Conservation (phyloP, 306 rosid species). For the Vigna mungo region DNA sequence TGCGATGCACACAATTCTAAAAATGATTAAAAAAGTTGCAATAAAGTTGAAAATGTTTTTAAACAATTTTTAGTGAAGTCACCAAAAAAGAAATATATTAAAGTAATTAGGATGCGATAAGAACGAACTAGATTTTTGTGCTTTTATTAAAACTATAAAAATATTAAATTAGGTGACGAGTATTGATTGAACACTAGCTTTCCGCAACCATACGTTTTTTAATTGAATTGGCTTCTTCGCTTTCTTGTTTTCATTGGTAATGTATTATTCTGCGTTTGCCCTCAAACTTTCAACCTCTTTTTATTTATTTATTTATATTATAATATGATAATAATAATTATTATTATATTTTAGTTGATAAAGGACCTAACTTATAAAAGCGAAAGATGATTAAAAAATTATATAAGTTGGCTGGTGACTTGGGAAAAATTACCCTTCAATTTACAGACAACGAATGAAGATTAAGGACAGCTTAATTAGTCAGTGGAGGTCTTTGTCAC, state of each 20-base stretch:
- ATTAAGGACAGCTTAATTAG: slow-evolving; percentile 7
- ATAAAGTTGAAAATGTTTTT: neutral
- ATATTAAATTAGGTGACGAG: slow-evolving; percentile 55
- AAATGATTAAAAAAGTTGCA: neutral
- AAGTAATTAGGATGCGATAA: slow-evolving; percentile 52
- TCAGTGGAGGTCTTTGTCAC: slow-evolving; percentile 41
- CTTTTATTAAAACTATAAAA: slow-evolving; percentile 29
- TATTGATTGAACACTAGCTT: slow-evolving; percentile 55
- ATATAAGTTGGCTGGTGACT: neutral
- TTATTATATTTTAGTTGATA: slow-evolving; percentile 8
- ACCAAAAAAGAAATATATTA: slow-evolving; percentile 5
- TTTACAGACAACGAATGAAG: slow-evolving; percentile 26
- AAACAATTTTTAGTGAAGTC: neutral
- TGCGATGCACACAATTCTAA: neutral
- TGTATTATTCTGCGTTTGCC: slow-evolving; percentile 51
- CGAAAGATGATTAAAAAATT: slow-evolving; percentile 39
- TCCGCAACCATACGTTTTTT: slow-evolving; percentile 48
- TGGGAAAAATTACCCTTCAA: slow-evolving; percentile 37
- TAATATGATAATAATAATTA: neutral
- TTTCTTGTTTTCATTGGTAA: slow-evolving; percentile 30
- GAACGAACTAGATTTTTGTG: slow-evolving; percentile 48
- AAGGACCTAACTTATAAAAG: slow-evolving; percentile 46
- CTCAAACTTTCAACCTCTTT: slow-evolving; percentile 30
- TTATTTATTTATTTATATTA: slow-evolving; percentile 18
- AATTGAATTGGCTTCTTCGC: slow-evolving; percentile 36